These are phyloP conservation scores for Akanthomyces dipterigenus DNA, from an alignment of 2,329 filamentous ascomycete genomes.

Conservation along the genomic window DNA sequence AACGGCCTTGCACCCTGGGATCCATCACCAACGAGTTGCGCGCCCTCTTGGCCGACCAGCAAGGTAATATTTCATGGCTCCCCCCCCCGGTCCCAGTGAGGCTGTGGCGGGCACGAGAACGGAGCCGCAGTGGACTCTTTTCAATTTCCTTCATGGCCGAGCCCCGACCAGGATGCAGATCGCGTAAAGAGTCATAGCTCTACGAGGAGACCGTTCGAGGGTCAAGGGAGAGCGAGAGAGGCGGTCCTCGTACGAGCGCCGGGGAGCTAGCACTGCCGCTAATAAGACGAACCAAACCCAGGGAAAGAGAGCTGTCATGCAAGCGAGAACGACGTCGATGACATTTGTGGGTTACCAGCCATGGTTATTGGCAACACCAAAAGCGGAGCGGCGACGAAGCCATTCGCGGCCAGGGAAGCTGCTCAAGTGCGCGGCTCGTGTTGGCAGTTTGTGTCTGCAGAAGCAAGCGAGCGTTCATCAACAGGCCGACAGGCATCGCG, in stretches of 20 bases:
- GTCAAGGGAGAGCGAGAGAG: background rate
- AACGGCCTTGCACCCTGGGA: background rate
- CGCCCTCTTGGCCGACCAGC: background rate
- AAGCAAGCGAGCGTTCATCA: background rate
- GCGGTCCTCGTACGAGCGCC: constrained; percentile 2
- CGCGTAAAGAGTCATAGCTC: background rate
- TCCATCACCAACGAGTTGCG: background rate
- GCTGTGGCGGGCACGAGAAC: background rate
- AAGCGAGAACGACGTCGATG: background rate
- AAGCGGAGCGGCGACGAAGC: background rate
- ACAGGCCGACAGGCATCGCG: background rate
- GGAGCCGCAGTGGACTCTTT: background rate
- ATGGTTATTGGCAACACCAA: background rate
- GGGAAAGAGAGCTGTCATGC: background rate
- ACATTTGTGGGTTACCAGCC: background rate
- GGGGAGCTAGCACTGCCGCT: background rate
- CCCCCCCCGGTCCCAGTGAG: background rate
- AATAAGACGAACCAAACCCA: background rate
- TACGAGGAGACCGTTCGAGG: too few species aligned
- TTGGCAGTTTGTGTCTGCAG: background rate
- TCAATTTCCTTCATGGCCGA: background rate
- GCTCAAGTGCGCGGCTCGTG: background rate
- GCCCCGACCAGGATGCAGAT: background rate
- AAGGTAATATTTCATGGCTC: background rate
- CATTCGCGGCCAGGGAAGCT: background rate